Percentiles rank a stretch among this genome's conserved stretches.
These are phyloP conservation scores for Brasilioporus rufonigricans DNA, from an alignment of 768 basidiomycete species.

Conservation along the genomic window DNA sequence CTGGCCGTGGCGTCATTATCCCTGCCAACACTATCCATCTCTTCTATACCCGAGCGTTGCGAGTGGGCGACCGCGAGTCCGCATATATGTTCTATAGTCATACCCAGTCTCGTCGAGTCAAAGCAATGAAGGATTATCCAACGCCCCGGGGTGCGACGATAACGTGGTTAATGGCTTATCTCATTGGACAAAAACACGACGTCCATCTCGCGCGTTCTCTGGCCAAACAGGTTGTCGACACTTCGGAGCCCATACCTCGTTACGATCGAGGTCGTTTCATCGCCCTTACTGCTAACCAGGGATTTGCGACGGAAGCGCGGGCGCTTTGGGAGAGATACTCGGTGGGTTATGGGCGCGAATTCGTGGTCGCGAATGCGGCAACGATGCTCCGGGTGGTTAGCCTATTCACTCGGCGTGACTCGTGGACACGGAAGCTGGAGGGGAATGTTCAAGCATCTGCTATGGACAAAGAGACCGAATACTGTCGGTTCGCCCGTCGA, in stretches of 20 bases:
- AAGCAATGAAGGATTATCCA: conserved; percentile 41
- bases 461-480: conserved; percentile 6
- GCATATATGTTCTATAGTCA: conserved; percentile 48
- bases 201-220: conserved; percentile 49
- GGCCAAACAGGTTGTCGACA: conserved; percentile 46
- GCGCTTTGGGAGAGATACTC: conserved; percentile 58
- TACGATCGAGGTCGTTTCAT: conserved; percentile 52
- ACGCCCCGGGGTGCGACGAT: conserved; percentile 46
- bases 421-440: conserved; percentile 17
- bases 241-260: conserved; percentile 40
- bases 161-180: conserved; percentile 52
- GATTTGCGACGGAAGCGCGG: conserved; percentile 49
- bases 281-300: conserved; percentile 40
- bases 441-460: background rate
- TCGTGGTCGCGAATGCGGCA: conserved; percentile 44
- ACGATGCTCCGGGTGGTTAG: conserved; percentile 44
- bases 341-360: conserved; percentile 36
- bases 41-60: conserved; percentile 44
- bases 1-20: conserved; percentile 31
- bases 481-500: conserved; percentile 40
- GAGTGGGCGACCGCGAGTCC: conserved; percentile 27
- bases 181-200: conserved; percentile 37
- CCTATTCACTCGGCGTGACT: conserved; percentile 34
- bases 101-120: conserved; percentile 36
- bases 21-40: conserved; percentile 44